Base-by-base conservation (phyloP, 441 rosid species). In the Pelargonium myrrhifolium region DNA sequence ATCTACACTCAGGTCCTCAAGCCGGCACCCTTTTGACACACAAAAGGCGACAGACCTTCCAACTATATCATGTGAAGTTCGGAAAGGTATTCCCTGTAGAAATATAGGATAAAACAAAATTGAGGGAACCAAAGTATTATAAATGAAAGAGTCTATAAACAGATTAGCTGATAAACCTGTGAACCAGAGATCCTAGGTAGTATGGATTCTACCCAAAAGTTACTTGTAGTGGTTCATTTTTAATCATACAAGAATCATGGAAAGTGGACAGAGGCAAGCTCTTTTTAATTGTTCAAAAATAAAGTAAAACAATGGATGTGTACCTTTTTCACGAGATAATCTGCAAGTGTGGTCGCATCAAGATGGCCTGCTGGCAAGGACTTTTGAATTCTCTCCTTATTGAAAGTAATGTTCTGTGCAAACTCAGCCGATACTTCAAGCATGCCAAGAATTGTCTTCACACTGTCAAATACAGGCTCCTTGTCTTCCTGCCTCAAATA, bases 341-440 rank as follows among this genome's bases (percentile, higher is more conserved):
- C 99, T 0, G 97, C 99, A 2, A 94, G 90, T 42, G 97, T 91
- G 43, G 99, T 91, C 28, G 99, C 96, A 72, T 94, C 97, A 59
- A 94, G 97, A 75, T 87, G 83, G 68, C 97, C 99, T 1, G 96
- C 91, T 0, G 97, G 97, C 65, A 94, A 82, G 70, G 90, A 82
- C 81, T 77, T 87, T 64, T 73, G 81, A 72, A 94, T 86, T 76
- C 86, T 88, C 42, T 80, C 82, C 70, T 59, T 17, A 55, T 91
- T 91, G 73, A 87, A 89, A 9, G 88, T 82, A 31, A 91, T 87
- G 71, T 94, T 94, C 59, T 82, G 87, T 1, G 99, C 94, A 75
- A 94, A 94, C 74, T 94, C 97, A 6, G 96, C 90, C 10, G 97
- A 94, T 2, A 94, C 92, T 76, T 94, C 93, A 47, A 94, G 96